Evolutionary conservation across 257 asterid species (phyloP).

Genomic region (Solanum pimpinellifolium): DNA sequence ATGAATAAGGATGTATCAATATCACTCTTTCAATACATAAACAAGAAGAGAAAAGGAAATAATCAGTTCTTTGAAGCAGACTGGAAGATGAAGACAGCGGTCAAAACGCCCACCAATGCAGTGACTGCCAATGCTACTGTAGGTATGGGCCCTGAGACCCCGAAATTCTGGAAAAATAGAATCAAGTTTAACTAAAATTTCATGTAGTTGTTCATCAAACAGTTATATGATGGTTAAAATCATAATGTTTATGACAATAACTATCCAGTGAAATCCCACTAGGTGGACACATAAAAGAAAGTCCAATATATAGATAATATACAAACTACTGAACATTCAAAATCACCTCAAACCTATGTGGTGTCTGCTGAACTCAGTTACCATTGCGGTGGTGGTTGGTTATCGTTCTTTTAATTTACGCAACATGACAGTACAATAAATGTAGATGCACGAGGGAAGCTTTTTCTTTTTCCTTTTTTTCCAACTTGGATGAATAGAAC

Average conservation of each 20-base stretch:
- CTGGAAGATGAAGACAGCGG: slow-evolving; percentile 83
- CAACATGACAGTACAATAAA: neutral
- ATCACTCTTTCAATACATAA: neutral
- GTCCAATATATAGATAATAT: neutral
- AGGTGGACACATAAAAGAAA: neutral
- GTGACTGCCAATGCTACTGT: slow-evolving; percentile 57
- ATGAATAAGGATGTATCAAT: neutral
- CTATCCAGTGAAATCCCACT: too few species aligned
- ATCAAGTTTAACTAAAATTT: neutral
- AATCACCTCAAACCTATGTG: neutral
- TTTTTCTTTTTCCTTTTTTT: neutral
- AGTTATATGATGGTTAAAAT: neutral
- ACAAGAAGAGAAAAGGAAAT: neutral
- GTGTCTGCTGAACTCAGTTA: neutral
- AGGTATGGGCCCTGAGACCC: slow-evolving; percentile 27
- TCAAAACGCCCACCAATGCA: slow-evolving; percentile 61
- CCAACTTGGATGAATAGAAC: neutral
- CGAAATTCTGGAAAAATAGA: slow-evolving; percentile 27
- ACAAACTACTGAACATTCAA: neutral
- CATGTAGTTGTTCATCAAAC: neutral
- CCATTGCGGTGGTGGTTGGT: neutral
- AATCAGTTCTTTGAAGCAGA: slow-evolving; percentile 61
- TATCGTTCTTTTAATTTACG: neutral
- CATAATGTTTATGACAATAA: neutral
- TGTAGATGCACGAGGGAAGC: neutral